Evolutionary conservation across 2,329 filamentous ascomycete species (phyloP).

Genomic region (Berkeleyomyces rouxiae): DNA sequence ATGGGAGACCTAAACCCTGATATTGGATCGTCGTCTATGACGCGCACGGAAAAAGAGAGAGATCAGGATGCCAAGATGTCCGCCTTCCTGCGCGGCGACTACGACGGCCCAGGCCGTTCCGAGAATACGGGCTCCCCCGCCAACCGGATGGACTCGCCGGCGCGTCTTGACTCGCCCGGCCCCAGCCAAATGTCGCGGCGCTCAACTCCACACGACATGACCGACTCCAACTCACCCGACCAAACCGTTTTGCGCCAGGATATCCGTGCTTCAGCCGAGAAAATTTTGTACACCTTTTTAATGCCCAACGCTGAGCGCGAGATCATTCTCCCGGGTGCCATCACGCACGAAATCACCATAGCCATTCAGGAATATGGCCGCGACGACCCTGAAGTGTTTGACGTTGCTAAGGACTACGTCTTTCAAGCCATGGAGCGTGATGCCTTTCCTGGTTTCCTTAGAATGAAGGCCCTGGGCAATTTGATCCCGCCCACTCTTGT

Average conservation of each 20-base stretch:
- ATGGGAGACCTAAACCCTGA: slow-evolving; percentile 49
- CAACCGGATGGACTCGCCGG: slow-evolving; percentile 4
- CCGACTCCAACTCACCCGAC: slow-evolving; percentile 65
- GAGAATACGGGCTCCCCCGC: slow-evolving; percentile 1
- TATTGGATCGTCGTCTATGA: slow-evolving; percentile 44
- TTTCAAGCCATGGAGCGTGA: slow-evolving; percentile 99
- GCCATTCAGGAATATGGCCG: slow-evolving; percentile 81
- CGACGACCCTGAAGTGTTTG: slow-evolving; percentile 94
- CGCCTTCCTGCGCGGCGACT: slow-evolving; percentile 62
- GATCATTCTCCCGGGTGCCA: slow-evolving; percentile 78
- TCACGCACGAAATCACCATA: slow-evolving; percentile 69
- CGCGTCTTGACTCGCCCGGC: slow-evolving; percentile 36
- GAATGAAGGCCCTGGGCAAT: slow-evolving; percentile 90
- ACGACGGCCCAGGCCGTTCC: slow-evolving; percentile 15
- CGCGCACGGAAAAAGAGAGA: slow-evolving; percentile 51
- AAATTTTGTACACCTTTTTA: slow-evolving; percentile 96
- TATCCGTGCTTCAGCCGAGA: slow-evolving; percentile 84
- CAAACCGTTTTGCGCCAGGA: slow-evolving; percentile 79
- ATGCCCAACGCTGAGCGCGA: slow-evolving; percentile 91
- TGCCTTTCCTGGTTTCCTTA: slow-evolving; percentile 92
- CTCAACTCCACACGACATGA: slow-evolving; percentile 41
- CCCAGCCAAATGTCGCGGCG: slow-evolving; percentile 34
- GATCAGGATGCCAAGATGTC: slow-evolving; percentile 82
- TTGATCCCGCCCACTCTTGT: slow-evolving; percentile 83
- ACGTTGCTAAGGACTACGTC: slow-evolving; percentile 95